A percentile compares a stretch with the other conserved stretches of the same genome.
These are phyloP conservation scores for Marasmius tenuissimus DNA, from an alignment of 1,284 basidiomycete species.

Conservation along the genomic window DNA sequence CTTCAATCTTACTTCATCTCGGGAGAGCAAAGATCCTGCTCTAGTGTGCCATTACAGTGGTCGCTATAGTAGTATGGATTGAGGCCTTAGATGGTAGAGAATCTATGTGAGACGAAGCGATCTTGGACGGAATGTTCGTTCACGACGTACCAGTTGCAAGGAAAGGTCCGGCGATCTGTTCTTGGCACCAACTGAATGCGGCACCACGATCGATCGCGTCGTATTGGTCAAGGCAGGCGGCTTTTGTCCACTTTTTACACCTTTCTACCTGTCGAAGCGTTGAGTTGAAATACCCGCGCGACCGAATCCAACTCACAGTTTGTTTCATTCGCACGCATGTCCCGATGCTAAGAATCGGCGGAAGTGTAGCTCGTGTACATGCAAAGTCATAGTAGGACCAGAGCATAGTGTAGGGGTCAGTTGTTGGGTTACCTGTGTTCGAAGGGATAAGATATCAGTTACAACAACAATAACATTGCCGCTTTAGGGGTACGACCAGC, in stretches of 20 bases:
- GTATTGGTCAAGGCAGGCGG: conserved; percentile 44
- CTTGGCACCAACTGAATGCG: conserved; percentile 47
- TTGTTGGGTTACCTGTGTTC: conserved; percentile 52
- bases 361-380: conserved; percentile 35
- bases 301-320: conserved; percentile 31
- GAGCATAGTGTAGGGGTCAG: conserved; percentile 41
- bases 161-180: conserved; percentile 32
- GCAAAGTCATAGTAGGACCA: conserved; percentile 46
- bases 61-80: conserved; percentile 68
- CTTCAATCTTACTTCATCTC: conserved; percentile 37
- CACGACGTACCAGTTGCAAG: conserved; percentile 30
- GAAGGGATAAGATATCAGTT: neutral
- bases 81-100: conserved; percentile 26
- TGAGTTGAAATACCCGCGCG: neutral
- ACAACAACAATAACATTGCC: too few relatives aligned
- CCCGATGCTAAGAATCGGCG: neutral
- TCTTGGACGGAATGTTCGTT: too few relatives aligned
- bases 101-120: too few relatives aligned
- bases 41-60: conserved; percentile 46
- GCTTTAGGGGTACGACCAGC: neutral
- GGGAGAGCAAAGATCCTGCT: conserved; percentile 47
- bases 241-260: conserved; percentile 48
- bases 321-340: conserved; percentile 49
- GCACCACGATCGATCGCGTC: conserved; percentile 55
- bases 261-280: conserved; percentile 38